Percentiles rank a stretch among this genome's conserved stretches.
phyloP scores from a whole-genome alignment of 2,329 filamentous ascomycete species.

The Paecilomyces sp. region DNA sequence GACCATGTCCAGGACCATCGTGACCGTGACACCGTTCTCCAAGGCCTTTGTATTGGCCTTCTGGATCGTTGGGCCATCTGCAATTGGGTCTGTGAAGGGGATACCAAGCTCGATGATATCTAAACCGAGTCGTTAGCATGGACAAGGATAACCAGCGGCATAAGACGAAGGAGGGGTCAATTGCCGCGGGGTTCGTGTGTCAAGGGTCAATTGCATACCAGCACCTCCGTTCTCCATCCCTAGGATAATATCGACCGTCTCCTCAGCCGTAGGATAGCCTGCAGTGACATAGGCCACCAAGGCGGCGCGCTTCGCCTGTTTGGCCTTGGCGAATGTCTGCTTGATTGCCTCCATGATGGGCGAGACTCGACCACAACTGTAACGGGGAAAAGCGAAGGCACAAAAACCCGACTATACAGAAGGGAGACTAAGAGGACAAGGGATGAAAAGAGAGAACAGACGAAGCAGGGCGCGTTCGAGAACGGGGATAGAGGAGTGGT shows the following conservation, averaged over 20 bases:
- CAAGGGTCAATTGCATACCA: constrained; percentile 46
- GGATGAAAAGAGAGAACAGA: neutral
- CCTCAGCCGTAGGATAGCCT: constrained; percentile 75
- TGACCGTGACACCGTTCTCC: constrained; percentile 78
- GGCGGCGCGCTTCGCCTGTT: constrained; percentile 59
- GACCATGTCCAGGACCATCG: constrained; percentile 73
- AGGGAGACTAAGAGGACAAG: neutral
- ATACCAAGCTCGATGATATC: constrained; percentile 94
- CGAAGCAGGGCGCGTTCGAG: neutral
- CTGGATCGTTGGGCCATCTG: constrained; percentile 95
- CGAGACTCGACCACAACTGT: constrained; percentile 3
- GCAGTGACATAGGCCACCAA: constrained; percentile 95
- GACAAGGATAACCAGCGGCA: neutral
- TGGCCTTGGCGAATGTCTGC: constrained; percentile 50
- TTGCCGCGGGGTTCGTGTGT: neutral
- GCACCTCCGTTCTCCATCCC: constrained; percentile 89
- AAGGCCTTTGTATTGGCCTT: constrained; percentile 88
- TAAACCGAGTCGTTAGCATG: constrained; percentile 26
- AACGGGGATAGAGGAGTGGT: neutral
- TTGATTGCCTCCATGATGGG: constrained; percentile 47
- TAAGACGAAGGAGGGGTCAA: neutral
- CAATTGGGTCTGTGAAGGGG: constrained; percentile 96
- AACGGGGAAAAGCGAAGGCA: neutral
- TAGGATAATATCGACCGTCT: constrained; percentile 76
- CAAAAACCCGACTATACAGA: neutral